Conservation (phyloP, 306 rosid species). For the Biancaea sappan region DNA sequence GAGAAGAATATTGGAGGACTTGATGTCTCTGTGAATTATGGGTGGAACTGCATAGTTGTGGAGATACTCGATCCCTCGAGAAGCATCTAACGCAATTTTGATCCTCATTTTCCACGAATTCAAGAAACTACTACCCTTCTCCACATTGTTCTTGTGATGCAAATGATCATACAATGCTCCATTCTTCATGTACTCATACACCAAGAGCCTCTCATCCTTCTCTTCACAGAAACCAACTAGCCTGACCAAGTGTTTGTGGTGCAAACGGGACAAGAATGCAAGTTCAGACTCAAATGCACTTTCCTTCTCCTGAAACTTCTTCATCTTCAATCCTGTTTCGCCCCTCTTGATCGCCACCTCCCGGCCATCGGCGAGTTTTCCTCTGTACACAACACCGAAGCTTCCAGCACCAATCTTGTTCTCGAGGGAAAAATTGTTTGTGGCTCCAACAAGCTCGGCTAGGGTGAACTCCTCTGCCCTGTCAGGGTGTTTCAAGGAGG, state of each 20-base stretch:
- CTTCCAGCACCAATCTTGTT: slow-evolving; percentile 92
- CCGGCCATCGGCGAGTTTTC: slow-evolving; percentile 72
- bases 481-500: slow-evolving; percentile 73
- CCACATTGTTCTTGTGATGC: slow-evolving; percentile 73
- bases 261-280: slow-evolving; percentile 85
- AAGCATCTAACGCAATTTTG: slow-evolving; percentile 85
- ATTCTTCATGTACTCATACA: slow-evolving; percentile 91
- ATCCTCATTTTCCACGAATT: slow-evolving; percentile 91
- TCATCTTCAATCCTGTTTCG: slow-evolving; percentile 53
- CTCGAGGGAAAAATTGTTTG: slow-evolving; percentile 62
- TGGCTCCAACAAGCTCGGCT: slow-evolving; percentile 73
- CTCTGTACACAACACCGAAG: slow-evolving; percentile 87
- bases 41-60: slow-evolving; percentile 94
- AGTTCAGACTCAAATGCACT: slow-evolving; percentile 90
- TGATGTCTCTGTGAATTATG: slow-evolving; percentile 89
- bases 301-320: slow-evolving; percentile 93
- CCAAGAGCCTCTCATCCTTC: slow-evolving; percentile 85
- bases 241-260: slow-evolving; percentile 92
- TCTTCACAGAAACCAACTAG: slow-evolving; percentile 92
- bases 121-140: slow-evolving; percentile 56
- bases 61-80: slow-evolving; percentile 92
- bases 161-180: slow-evolving; percentile 91
- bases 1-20: slow-evolving; percentile 85
- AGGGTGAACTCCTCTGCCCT: slow-evolving; percentile 80
- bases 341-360: slow-evolving; percentile 94